These are phyloP conservation scores for Rhododendron mucronatum DNA, from an alignment of 148 eudicot species.

Conservation along the genomic window DNA sequence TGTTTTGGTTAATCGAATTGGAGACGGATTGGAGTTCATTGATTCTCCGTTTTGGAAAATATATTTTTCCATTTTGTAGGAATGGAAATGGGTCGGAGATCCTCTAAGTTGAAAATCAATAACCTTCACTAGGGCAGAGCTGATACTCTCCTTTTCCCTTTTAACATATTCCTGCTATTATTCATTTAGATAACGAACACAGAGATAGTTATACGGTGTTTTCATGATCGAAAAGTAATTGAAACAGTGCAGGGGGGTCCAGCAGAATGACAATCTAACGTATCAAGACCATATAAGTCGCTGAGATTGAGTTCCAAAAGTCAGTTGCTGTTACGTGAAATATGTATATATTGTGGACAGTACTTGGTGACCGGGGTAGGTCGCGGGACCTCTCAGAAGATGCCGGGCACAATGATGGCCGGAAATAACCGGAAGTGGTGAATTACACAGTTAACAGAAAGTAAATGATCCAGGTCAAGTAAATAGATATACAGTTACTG, in stretches of 20 bases:
- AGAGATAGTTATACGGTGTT: background rate
- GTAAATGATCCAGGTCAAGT: background rate
- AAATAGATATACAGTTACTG: background rate
- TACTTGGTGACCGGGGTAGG: background rate
- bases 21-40: background rate
- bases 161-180: background rate
- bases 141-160: background rate
- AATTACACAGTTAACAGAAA: background rate
- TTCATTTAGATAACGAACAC: background rate
- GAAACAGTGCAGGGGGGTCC: background rate
- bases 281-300: background rate
- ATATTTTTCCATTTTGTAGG: too few relatives aligned
- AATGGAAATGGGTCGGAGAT: background rate
- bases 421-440: background rate
- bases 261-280: conserved; percentile 9
- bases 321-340: background rate
- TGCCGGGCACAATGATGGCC: background rate
- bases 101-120: too few relatives aligned
- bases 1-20: background rate
- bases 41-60: background rate
- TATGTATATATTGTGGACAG: background rate
- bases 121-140: too few relatives aligned
- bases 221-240: background rate
- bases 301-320: background rate
- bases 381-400: background rate